Base-by-base conservation (phyloP, 2,329 filamentous ascomycete genomes). In the Rosellinia necatrix region DNA sequence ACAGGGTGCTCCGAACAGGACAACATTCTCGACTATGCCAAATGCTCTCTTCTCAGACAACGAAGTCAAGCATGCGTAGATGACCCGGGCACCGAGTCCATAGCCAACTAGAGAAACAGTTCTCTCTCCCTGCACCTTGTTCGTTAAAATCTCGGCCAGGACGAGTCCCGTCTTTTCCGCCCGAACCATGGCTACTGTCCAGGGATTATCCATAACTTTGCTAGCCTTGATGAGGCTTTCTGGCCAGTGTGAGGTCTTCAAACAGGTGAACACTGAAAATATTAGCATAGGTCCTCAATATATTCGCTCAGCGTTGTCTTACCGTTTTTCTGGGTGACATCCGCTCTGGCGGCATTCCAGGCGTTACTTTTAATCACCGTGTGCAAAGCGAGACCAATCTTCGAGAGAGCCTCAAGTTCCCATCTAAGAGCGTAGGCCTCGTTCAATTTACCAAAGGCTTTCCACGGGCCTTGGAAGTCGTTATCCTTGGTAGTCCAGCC, bases 381-480 rank as follows among this genome's bases (percentile, higher is more conserved):
- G 56, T 89, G 86, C 59, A 97, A 84, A 1, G 90, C 85, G 63
- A 81, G 86, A 1, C 92, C 92, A 3, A 97, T 80, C 58, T 89
- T 92, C 64, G 87, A 78, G 25, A 97, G 76, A 1, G 89, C 82
- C 41, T 91, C 85, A 4, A 89, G 79, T 71, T 97, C 94, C 85
- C 90, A 97, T 46, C 89, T 83, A 21, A 97, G 76, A 2, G 87
- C 88, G 67, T 96, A 97, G 0, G 88, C 84, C 72, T 97, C 93
- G 25, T 84, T 85, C 61, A 88, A 79, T 24, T 81, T 76, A 2
- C 89, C 89, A 25, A 97, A 75, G 24, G 88, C 85, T 42, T 82
- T 81, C 94, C 94, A 99, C 0, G 90, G 89, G 22, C 83, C 81
- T 15, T 86, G 76, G n/a, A 91, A 83, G 54, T 94, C 87, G 35